Evolutionary conservation across 2,329 filamentous ascomycete genomes (phyloP), one percentile per base, ranked within the genome.

Genomic region (Ambrosiella xylebori): DNA sequence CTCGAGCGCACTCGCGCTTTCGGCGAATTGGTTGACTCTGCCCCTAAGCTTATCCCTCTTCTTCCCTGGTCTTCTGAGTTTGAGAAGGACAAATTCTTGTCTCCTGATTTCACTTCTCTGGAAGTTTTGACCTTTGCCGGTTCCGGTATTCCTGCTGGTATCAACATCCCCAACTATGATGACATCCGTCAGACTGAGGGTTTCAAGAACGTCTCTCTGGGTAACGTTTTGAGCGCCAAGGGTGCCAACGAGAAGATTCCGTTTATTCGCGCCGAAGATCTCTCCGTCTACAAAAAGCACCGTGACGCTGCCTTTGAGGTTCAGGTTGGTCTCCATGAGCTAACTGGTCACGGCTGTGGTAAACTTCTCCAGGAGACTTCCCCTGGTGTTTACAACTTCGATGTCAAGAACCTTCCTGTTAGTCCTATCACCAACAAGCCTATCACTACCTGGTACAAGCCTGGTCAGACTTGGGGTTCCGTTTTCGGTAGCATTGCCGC

Each of bases 41-140:
- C 93, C 0, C 85, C 89, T 9, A 74, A 75, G 51, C 83, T 95
- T 67, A 96, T 98, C 56, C 88, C 89, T 6, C 81, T 94, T 62
- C 74, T 98, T 12, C 93, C 93, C 0, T 98, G 93, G 93, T 74
- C 76, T 40, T 78, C 80, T 52, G 86, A 88, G 0, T 98, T 97
- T 63, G 93, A 98, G 68, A 97, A 97, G 71, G 90, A 96, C 73
- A 89, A 86, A 66, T 98, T 98, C 70, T 72, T 95, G 40, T 91
- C 88, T 56, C 93, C 93, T 0, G 93, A 98, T 68, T 98, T 98
- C 67, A 97, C 93, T 0, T 93, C 86, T 8, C 76, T 97, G 1
- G 93, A 98, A 69, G 89, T 96, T 2, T 71, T 96, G 61, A 88
- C 85, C 0, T 96, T 96, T 64, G 70, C 69, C 59, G 70, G 67